Base-by-base conservation (phyloP, 2,329 filamentous ascomycete genomes). In the Exophiala oligosperma region DNA sequence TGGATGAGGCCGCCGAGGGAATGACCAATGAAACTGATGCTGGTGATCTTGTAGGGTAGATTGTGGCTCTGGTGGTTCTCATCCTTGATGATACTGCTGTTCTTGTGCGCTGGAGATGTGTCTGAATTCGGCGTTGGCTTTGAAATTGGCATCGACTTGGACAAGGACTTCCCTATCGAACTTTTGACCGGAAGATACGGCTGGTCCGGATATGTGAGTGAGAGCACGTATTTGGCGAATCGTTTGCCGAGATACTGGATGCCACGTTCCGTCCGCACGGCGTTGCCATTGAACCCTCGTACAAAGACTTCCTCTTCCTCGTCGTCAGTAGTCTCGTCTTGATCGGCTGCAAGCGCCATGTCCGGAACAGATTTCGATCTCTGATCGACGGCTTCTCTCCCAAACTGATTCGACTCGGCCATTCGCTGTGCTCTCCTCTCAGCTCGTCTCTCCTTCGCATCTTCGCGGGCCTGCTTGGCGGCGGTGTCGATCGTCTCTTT, bases 201-300 rank as follows among this genome's bases (percentile, higher is more conserved):
- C 68, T 97, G 92, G 69, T 97, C 92, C 0, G 94, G 94, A 70
- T 96, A 96, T 29, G 93, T 96, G 77, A 96, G 87, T 52, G 88
- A 84, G 44, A 99, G 80, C 29, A 97, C 85, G 71, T 93, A 96
- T 77, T 92, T 92, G 21, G 94, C 94, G 26, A 99, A 83, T 51
- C 94, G 85, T 73, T 97, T 97, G 21, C 94, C 94, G 4, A 99
- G 83, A 73, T 96, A 99, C 72, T 97, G 96, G 69, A 99, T 97
- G 14, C 94, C 94, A 64, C 88, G 87, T 75, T 99, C 94, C 1
- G 94, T 99, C 57, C 89, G 88, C 38, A 84, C 81, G 29, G 79
- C 73, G 62, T 86, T 87, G 64, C 79, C 77, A 66, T 81, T 81
- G 8, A 80, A 77, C 2, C 80, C 76, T 21, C 86, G 75, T 35